Percentiles rank a stretch among this genome's conserved stretches.
phyloP scores from a whole-genome alignment of 148 eudicot species.

The Dysphania ambrosioides region DNA sequence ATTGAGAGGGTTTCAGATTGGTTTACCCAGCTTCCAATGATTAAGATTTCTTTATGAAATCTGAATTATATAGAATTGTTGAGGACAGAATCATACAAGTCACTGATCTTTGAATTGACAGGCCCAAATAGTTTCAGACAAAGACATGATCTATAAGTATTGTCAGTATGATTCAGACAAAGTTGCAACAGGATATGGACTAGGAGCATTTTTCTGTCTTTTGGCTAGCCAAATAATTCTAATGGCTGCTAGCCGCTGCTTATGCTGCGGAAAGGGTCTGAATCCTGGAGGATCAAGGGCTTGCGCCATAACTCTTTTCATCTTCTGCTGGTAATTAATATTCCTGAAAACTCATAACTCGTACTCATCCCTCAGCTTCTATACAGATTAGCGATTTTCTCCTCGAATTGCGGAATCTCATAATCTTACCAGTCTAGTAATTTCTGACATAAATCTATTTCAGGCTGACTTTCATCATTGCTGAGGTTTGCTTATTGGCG shows the following conservation, averaged over 20 bases:
- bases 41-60: background rate
- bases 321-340: slow-evolving; percentile 66
- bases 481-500: slow-evolving; percentile 71
- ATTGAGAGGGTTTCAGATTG: background rate
- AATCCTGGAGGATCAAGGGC: slow-evolving; percentile 81
- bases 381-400: background rate
- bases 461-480: slow-evolving; percentile 74
- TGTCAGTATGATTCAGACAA: slow-evolving; percentile 69
- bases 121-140: slow-evolving; percentile 43
- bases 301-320: slow-evolving; percentile 76
- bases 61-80: background rate
- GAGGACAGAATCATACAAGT: background rate
- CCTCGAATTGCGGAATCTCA: background rate
- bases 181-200: slow-evolving; percentile 70
- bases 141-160: slow-evolving; percentile 37
- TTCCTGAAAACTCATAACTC: background rate
- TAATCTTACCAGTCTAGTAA: background rate
- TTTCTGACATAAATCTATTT: background rate
- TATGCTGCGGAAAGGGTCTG: slow-evolving; percentile 79
- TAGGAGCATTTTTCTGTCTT: slow-evolving; percentile 77
- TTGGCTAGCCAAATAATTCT: slow-evolving; percentile 59
- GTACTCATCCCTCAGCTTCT: background rate
- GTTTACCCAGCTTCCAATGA: background rate
- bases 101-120: slow-evolving; percentile 19
- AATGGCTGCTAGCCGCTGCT: slow-evolving; percentile 74